Evolutionary conservation across 2,329 filamentous ascomycete genomes (phyloP), one percentile per base, ranked within the genome.

Genomic region (Metarhizium anisopliae): DNA sequence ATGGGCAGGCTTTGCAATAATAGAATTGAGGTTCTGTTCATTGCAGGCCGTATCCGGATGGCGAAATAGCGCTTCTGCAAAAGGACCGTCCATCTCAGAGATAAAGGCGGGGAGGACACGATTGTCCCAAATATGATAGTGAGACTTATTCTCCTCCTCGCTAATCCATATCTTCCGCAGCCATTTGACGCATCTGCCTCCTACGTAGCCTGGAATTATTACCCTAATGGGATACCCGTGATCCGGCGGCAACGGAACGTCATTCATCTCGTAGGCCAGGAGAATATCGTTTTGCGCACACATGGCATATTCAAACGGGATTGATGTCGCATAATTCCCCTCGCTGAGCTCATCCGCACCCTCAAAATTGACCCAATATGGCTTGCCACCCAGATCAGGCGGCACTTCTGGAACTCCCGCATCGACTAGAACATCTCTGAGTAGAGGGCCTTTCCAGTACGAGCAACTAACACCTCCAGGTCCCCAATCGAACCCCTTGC

Each of bases 51-150:
- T 79, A 55, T 74, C 73, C 0, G 75, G 74, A 57, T 80, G 74
- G n/a, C 63, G 63, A 63, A 76, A 80, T 63, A 79, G 68, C 2
- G 70, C 66, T 40, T 73, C 63, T 0, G 76, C 75, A 57, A 79
- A 73, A 14, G 74, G 72, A 4, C 75, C 74, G 53, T 78, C 74
- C 51, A 73, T 75, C 49, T 78, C 75, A 0, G 69, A 75, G 14
- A 81, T 68, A 57, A 78, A 80, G 11, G 66, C 65, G 4, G 76
- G 77, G 20, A 90, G 61, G 6, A 77, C 71, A 10, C 76, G 65
- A 57, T 80, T 80, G 56, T 80, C 51, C 35, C 38, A 52, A 38
- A 52, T 52, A 59, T 80, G 77, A 58, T 78, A 77, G 58, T 75
- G 72, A 2, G 68, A 70, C n/a, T 71, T 62, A 42, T 71, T 75